A percentile compares a stretch with the other conserved stretches of the same genome.
These are phyloP conservation scores for Waltiozyma sp. DNA, from an alignment of 1,139 yeast genomes.

Conservation along the genomic window DNA sequence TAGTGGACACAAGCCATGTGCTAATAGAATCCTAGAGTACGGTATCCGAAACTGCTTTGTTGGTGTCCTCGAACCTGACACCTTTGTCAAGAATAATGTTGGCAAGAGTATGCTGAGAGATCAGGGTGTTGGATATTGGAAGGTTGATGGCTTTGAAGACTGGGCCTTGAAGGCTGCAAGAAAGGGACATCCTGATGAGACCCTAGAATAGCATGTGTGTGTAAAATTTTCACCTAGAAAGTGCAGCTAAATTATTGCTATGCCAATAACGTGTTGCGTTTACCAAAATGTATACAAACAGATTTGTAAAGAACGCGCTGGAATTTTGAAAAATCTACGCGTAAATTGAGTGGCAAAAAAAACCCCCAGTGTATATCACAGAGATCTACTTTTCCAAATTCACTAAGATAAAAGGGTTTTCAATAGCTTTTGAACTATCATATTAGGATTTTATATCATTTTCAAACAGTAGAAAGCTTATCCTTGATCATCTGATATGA, in stretches of 20 bases:
- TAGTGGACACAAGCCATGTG: slow-evolving; percentile 87
- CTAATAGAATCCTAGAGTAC: slow-evolving; percentile 54
- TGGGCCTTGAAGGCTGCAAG: slow-evolving; percentile 62
- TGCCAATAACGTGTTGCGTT: not conserved
- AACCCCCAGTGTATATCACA: no score
- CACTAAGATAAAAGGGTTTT: no score
- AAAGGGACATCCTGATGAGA: slow-evolving; percentile 42
- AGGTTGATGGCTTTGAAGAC: slow-evolving; percentile 78
- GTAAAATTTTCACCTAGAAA: no score
- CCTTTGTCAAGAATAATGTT: slow-evolving; percentile 70
- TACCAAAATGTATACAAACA: not conserved
- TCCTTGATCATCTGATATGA: not conserved
- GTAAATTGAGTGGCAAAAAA: not conserved
- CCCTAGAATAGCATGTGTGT: no score
- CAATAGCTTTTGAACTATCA: not conserved
- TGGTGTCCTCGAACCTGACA: slow-evolving; percentile 86
- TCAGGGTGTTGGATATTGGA: slow-evolving; percentile 59
- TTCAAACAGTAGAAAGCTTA: not conserved
- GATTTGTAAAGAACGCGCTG: not conserved
- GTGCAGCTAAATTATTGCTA: no score
- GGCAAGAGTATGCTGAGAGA: slow-evolving; percentile 44
- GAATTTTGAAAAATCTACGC: not conserved
- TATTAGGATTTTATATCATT: not conserved
- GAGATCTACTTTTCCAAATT: no score
- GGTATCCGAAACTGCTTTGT: slow-evolving; percentile 69